Conservation (phyloP, 768 basidiomycete genomes). For the Mycena kentingensis region DNA sequence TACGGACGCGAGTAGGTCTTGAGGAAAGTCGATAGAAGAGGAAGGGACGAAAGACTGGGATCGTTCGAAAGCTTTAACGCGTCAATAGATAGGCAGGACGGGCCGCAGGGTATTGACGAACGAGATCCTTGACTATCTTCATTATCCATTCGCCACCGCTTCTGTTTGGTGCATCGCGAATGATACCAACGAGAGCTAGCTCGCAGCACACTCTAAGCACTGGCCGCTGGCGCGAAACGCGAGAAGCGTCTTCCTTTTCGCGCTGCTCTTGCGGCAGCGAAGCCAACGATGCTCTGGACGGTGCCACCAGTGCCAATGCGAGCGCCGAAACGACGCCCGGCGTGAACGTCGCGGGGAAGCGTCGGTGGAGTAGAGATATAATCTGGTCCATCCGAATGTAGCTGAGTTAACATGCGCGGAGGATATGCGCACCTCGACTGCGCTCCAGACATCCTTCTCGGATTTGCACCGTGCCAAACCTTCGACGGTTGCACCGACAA, state of each 20-base stretch:
- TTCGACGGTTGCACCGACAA: constrained; percentile 83
- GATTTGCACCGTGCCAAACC: constrained; percentile 87
- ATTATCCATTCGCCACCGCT: constrained; percentile 91
- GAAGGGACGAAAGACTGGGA: constrained; percentile 82
- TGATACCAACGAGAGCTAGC: constrained; percentile 83
- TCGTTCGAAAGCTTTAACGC: constrained; percentile 78
- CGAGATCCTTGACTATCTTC: constrained; percentile 82
- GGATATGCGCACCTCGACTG: constrained; percentile 72
- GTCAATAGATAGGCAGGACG: constrained; percentile 12
- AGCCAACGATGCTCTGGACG: constrained; percentile 58
- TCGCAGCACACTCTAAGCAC: constrained; percentile 87
- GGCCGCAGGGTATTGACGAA: constrained; percentile 40
- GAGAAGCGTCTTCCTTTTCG: constrained; percentile 87
- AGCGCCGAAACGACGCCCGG: constrained; percentile 67
- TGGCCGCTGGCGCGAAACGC: constrained; percentile 82
- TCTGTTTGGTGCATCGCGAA: constrained; percentile 66
- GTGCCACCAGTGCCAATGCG: constrained; percentile 55
- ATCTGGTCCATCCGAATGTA: constrained; percentile 54
- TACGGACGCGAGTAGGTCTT: constrained; percentile 90
- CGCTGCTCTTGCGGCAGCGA: constrained; percentile 71
- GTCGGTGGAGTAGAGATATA: constrained; percentile 84
- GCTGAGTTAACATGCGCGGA: constrained; percentile 1
- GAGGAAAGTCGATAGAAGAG: constrained; percentile 87
- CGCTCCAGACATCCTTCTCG: constrained; percentile 89
- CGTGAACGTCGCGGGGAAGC: constrained; percentile 82